Evolutionary conservation across 2,329 filamentous ascomycete genomes (phyloP).

Genomic region (Cryphonectria carpinicola): DNA sequence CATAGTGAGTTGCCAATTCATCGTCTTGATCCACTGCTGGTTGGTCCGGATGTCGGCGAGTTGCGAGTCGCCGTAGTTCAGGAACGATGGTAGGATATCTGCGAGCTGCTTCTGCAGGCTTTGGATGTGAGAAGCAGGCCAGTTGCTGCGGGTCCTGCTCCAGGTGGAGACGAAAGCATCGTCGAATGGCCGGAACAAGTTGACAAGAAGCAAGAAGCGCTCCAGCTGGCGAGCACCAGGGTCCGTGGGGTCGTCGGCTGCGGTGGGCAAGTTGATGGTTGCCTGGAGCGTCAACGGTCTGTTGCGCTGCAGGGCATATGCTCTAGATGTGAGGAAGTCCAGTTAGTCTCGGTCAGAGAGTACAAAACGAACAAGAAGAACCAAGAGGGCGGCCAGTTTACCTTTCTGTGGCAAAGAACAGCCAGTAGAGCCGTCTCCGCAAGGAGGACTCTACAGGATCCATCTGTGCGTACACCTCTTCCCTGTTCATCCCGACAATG

Average conservation of each 20-base stretch:
- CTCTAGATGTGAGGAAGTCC: constrained; percentile 45
- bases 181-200: constrained; percentile 68
- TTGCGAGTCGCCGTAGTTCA: constrained; percentile 57
- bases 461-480: constrained; percentile 64
- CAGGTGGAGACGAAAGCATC: constrained; percentile 66
- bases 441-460: constrained; percentile 64
- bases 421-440: constrained; percentile 71
- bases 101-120: constrained; percentile 66
- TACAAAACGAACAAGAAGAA: neutral
- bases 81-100: constrained; percentile 56
- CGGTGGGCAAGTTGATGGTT: constrained; percentile 67
- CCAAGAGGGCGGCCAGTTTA: constrained; percentile 38
- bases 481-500: constrained; percentile 63
- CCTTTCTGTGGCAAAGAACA: constrained; percentile 73
- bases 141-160: constrained; percentile 66
- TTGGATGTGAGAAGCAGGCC: constrained; percentile 59
- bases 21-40: constrained; percentile 68
- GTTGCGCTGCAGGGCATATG: constrained; percentile 72
- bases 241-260: constrained; percentile 63
- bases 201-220: constrained; percentile 63
- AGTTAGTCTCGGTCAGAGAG: constrained; percentile 29
- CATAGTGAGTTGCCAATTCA: constrained; percentile 64
- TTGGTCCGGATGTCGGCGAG: constrained; percentile 60
- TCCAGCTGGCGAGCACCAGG: constrained; percentile 56
- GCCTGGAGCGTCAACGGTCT: constrained; percentile 72